phyloP scores from a whole-genome alignment of 176 grass and related monocot genomes.

The Lolium rigidum region DNA sequence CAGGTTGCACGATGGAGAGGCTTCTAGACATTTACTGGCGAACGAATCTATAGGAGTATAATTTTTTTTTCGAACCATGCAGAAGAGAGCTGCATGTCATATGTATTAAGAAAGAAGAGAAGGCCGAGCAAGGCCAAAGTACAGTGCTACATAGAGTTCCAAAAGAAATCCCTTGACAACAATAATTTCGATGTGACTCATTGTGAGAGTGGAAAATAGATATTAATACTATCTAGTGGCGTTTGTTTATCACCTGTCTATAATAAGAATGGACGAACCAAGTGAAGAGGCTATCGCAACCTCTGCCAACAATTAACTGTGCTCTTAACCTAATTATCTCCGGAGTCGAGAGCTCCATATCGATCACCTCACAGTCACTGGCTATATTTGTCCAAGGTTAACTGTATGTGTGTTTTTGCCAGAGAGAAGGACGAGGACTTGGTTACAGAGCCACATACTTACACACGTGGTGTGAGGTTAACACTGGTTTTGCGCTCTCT shows the following conservation, averaged over 20 bases:
- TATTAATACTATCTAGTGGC: too few species aligned
- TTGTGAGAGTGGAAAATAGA: too few species aligned
- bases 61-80: too few species aligned
- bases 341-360: neutral
- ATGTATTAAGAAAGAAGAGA: too few species aligned
- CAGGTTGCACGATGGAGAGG: too few species aligned
- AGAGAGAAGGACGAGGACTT: constrained; percentile 5
- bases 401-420: neutral
- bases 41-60: too few species aligned
- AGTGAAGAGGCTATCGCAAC: constrained; percentile 1
- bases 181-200: too few species aligned
- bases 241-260: neutral
- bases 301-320: neutral
- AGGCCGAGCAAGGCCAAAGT: too few species aligned
- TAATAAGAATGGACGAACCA: neutral
- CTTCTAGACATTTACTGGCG: too few species aligned
- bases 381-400: constrained; percentile 23
- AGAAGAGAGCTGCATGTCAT: too few species aligned
- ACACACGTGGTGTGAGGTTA: constrained; percentile 23
- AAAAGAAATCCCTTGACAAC: too few species aligned
- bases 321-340: neutral
- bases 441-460: neutral
- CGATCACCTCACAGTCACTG: neutral
- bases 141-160: too few species aligned
- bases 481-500: neutral